Evolutionary conservation across 805 yeast species (phyloP).

Genomic region (Candida taoyuanica): DNA sequence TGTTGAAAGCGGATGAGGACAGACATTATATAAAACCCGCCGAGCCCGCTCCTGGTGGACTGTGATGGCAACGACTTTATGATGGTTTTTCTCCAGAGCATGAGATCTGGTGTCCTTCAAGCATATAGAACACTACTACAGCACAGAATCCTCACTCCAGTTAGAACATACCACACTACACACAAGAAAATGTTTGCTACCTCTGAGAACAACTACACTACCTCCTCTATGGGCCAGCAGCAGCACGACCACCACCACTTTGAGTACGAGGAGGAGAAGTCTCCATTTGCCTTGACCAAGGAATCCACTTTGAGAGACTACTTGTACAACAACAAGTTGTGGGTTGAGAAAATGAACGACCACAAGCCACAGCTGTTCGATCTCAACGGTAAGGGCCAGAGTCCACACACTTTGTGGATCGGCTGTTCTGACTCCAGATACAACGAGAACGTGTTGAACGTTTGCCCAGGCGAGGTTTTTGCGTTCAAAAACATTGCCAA

Average conservation of each 20-base stretch:
- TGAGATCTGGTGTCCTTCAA: neutral
- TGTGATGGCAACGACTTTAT: neutral
- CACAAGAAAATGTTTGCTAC: constrained; percentile 9
- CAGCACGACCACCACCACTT: constrained; percentile 10
- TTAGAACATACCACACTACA: neutral
- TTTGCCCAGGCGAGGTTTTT: constrained; percentile 90
- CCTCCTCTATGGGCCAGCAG: neutral
- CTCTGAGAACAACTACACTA: constrained; percentile 2
- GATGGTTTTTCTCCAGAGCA: constrained; percentile 3
- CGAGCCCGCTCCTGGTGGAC: neutral
- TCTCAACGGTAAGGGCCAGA: constrained; percentile 70
- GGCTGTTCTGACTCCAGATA: constrained; percentile 93
- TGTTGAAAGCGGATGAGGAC: constrained; percentile 1
- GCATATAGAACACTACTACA: neutral
- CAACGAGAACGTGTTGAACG: constrained; percentile 68
- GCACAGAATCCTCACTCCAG: neutral
- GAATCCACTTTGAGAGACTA: constrained; percentile 46
- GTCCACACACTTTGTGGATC: constrained; percentile 92
- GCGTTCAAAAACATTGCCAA: constrained; percentile 88
- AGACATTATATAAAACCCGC: constrained; percentile 1
- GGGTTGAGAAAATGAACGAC: constrained; percentile 35
- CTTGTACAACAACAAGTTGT: constrained; percentile 41
- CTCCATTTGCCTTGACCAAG: constrained; percentile 35
- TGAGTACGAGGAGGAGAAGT: constrained; percentile 12
- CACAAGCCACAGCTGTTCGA: constrained; percentile 25